phyloP scores from a whole-genome alignment of 1,284 basidiomycete genomes.

The Leccinum angustisporum region DNA sequence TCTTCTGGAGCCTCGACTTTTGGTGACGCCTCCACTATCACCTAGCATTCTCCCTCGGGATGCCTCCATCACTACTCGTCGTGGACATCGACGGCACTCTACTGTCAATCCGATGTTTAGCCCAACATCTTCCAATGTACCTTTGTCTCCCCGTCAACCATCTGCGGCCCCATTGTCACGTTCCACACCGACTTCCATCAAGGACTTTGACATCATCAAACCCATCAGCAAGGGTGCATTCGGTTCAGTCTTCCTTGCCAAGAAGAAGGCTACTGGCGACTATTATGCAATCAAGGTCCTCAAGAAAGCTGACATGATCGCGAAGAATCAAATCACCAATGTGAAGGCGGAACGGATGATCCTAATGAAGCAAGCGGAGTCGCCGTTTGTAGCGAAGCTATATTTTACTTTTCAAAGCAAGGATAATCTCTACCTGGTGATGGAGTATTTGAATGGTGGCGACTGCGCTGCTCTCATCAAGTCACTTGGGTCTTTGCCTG shows the following conservation, averaged over 20 bases:
- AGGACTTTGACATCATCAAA: slow-evolving; percentile 99
- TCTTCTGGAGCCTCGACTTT: slow-evolving; percentile 64
- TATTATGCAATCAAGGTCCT: slow-evolving; percentile 99
- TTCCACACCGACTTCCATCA: slow-evolving; percentile 89
- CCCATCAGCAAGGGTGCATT: slow-evolving; percentile 99
- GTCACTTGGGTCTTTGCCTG: slow-evolving; percentile 87
- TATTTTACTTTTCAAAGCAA: slow-evolving; percentile 99
- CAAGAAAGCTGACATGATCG: slow-evolving; percentile 99
- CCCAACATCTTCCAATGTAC: slow-evolving; percentile 52
- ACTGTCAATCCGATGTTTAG: slow-evolving; percentile 67
- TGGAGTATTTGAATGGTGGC: slow-evolving; percentile 98
- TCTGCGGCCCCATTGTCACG: slow-evolving; percentile 77
- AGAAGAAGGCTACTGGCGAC: slow-evolving; percentile 97
- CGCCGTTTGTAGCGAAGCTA: slow-evolving; percentile 98
- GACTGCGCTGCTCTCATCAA: slow-evolving; percentile 98
- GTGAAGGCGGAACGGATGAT: slow-evolving; percentile 99
- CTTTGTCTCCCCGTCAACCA: slow-evolving; percentile 88
- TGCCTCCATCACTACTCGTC: slow-evolving; percentile 45
- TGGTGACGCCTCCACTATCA: slow-evolving; percentile 74
- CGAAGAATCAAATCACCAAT: slow-evolving; percentile 99
- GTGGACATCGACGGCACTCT: slow-evolving; percentile 68
- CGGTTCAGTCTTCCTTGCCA: slow-evolving; percentile 96
- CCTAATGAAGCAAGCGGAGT: slow-evolving; percentile 98
- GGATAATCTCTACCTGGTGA: slow-evolving; percentile 96
- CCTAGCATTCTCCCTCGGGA: slow-evolving; percentile 66